Evolutionary conservation across 73 alveolate genomes (phyloP).

Genomic region (Paramecium biaurelia): DNA sequence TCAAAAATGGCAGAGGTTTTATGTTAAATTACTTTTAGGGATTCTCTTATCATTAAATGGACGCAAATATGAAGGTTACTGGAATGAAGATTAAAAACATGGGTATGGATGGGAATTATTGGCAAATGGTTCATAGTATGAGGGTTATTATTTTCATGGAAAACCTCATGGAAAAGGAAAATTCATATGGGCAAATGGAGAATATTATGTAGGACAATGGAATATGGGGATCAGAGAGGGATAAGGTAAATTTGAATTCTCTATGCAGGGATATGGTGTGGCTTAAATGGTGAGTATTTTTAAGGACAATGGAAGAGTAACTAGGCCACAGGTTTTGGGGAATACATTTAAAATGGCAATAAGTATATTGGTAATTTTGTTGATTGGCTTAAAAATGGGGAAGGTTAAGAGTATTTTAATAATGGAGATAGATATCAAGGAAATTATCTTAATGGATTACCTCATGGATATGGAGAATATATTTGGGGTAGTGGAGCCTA

Average conservation of each 20-base stretch:
- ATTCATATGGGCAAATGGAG: constrained; percentile 83
- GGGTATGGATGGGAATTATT: constrained; percentile 84
- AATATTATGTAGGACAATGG: constrained; percentile 79
- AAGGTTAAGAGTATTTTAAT: constrained; percentile 27
- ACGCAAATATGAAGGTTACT: constrained; percentile 78
- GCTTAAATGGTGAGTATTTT: constrained; percentile 74
- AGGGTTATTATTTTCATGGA: constrained; percentile 82
- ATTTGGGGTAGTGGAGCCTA: constrained; percentile 37
- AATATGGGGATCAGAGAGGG: constrained; percentile 69
- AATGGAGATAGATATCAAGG: constrained; percentile 82
- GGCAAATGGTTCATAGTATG: constrained; percentile 74
- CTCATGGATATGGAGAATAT: constrained; percentile 84
- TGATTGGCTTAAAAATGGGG: constrained; percentile 45
- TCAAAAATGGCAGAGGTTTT: constrained; percentile 58
- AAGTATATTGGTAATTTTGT: constrained; percentile 84
- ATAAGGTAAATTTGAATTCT: constrained; percentile 50
- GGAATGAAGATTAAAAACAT: constrained; percentile 73
- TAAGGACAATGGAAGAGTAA: constrained; percentile 84
- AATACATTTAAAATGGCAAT: constrained; percentile 80
- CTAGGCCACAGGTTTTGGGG: constrained; percentile 87
- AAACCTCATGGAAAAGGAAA: constrained; percentile 88
- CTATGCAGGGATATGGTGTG: constrained; percentile 59
- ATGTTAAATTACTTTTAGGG: constrained; percentile 48
- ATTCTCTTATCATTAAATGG: constrained; percentile 80
- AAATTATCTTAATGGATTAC: constrained; percentile 74